These are phyloP conservation scores for Raphanus raphanistrum DNA, from an alignment of 345 rosid genomes.

Conservation along the genomic window DNA sequence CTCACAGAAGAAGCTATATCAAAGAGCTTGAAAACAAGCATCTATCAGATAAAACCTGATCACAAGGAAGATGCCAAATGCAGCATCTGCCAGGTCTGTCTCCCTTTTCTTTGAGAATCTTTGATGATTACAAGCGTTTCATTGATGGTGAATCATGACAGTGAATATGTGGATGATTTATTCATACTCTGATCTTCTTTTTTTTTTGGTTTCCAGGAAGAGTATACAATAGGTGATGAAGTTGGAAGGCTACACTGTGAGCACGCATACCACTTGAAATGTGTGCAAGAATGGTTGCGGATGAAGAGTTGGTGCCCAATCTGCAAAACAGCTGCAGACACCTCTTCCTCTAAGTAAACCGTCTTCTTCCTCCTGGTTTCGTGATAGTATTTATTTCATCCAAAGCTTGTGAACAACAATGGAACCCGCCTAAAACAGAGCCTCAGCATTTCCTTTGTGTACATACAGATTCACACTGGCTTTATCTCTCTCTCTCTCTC, in stretches of 20 bases:
- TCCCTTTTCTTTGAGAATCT: background rate
- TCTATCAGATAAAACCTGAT: slow-evolving; percentile 44
- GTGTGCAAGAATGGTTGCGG: slow-evolving; percentile 83
- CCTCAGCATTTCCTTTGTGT: slow-evolving; percentile 30
- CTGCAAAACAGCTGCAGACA: slow-evolving; percentile 71
- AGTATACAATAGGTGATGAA: slow-evolving; percentile 70
- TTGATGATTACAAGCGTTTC: slow-evolving; percentile 1
- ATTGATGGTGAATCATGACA: slow-evolving; percentile 2
- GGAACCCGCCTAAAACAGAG: slow-evolving; percentile 21
- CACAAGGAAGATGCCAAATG: slow-evolving; percentile 63
- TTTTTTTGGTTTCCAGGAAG: slow-evolving; percentile 62
- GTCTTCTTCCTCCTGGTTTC: slow-evolving; percentile 10
- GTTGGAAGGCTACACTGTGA: slow-evolving; percentile 75
- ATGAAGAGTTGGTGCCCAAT: slow-evolving; percentile 96
- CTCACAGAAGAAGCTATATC: slow-evolving; percentile 78
- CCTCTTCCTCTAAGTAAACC: slow-evolving; percentile 41
- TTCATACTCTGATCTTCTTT: slow-evolving; percentile 1
- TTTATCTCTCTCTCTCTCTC: background rate
- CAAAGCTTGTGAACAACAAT: slow-evolving; percentile 27
- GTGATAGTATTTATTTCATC: slow-evolving; percentile 4
- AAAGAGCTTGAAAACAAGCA: slow-evolving; percentile 62
- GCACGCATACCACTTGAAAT: slow-evolving; percentile 70
- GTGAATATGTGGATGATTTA: background rate
- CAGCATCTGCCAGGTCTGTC: slow-evolving; percentile 88
- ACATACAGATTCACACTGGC: slow-evolving; percentile 31